phyloP scores from a whole-genome alignment of 2,329 filamentous ascomycete genomes.

The Fonsecaea pugnacius region DNA sequence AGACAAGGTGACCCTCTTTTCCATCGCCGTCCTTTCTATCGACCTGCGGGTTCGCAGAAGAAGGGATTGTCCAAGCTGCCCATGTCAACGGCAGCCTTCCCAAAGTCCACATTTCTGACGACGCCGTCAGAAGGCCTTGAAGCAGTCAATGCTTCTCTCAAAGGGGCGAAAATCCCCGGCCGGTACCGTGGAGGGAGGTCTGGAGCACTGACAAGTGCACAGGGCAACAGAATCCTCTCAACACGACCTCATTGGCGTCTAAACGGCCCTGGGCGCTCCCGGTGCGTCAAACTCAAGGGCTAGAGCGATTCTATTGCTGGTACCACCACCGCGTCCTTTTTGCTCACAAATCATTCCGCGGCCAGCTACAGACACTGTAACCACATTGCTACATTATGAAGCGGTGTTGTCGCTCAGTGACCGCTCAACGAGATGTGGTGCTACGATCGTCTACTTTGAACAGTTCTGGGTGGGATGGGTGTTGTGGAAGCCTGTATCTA shows the following conservation, averaged over 20 bases:
- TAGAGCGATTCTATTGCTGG: conserved; percentile 2
- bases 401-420: conserved; percentile 20
- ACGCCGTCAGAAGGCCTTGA: conserved; percentile 19
- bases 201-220: conserved; percentile 17
- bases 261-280: conserved; percentile 10
- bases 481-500: conserved; percentile 6
- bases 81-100: conserved; percentile 22
- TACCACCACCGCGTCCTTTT: conserved; percentile 16
- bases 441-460: conserved; percentile 14
- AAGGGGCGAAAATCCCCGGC: conserved; percentile 6
- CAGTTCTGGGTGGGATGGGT: conserved; percentile 10
- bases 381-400: conserved; percentile 24
- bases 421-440: conserved; percentile 26
- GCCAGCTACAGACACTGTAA: conserved; percentile 22
- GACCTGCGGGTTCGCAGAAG: background rate
- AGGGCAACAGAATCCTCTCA: conserved; percentile 13
- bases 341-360: conserved; percentile 30
- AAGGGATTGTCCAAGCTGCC: conserved; percentile 2
- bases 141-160: conserved; percentile 12
- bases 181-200: conserved; percentile 9
- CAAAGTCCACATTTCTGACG: conserved; percentile 5
- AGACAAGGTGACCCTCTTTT: background rate
- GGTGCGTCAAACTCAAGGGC: conserved; percentile 13
- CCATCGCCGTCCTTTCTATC: background rate
- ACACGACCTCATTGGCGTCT: conserved; percentile 3